phyloP scores from a whole-genome alignment of 768 basidiomycete species.

The Suillus decipiens region DNA sequence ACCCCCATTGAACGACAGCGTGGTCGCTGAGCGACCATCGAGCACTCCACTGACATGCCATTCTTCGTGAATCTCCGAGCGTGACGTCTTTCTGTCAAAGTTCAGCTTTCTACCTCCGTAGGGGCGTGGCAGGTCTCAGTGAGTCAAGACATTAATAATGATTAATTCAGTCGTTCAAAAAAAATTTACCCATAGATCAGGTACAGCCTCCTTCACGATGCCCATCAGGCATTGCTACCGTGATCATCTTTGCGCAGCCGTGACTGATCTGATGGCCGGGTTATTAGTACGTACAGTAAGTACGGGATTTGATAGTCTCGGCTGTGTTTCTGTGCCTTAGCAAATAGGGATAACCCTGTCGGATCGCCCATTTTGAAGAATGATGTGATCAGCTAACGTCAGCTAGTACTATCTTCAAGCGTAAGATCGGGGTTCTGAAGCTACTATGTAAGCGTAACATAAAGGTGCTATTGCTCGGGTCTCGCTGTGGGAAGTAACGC shows the following conservation, averaged over 20 bases:
- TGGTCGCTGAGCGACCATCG: not conserved
- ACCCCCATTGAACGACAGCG: not conserved
- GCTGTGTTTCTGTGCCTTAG: not conserved
- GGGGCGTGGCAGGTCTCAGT: not conserved
- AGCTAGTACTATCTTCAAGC: not conserved
- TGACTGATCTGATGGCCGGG: not conserved
- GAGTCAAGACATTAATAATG: not conserved
- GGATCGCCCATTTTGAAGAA: not conserved
- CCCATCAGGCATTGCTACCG: not conserved
- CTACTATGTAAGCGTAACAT: not conserved
- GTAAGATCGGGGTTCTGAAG: not conserved
- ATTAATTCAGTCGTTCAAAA: not conserved
- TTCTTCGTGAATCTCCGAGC: not conserved
- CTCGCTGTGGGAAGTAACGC: not conserved
- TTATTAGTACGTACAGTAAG: not conserved
- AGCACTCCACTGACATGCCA: not conserved
- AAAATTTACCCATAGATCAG: not conserved
- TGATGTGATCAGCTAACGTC: not conserved
- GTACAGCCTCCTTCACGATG: not conserved
- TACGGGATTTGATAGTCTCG: not conserved
- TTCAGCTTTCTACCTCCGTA: not conserved
- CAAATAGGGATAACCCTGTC: not conserved
- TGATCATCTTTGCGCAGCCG: slow-evolving; percentile 1
- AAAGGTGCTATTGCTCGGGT: not conserved
- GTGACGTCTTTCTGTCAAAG: not conserved